phyloP scores from a whole-genome alignment of 2,329 filamentous ascomycete genomes.

The Fusarium solani-melongenae region DNA sequence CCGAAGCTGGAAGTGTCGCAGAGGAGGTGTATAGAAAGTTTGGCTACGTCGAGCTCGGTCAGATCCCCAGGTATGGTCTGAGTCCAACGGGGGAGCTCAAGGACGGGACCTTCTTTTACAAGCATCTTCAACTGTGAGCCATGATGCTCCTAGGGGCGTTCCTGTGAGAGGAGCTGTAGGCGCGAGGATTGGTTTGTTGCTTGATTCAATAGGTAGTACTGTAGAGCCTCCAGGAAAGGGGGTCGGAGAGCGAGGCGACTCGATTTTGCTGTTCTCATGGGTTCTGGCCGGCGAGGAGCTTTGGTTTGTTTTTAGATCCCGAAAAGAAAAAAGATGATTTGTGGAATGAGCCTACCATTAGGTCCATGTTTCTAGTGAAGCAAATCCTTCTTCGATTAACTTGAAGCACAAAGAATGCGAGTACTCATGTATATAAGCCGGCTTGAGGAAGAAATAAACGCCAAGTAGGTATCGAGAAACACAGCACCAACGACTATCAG shows the following conservation, averaged over 20 bases:
- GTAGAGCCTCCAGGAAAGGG: conserved; percentile 29
- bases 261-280: conserved; percentile 34
- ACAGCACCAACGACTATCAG: neutral
- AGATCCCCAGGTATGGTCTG: conserved; percentile 64
- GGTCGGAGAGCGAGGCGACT: conserved; percentile 42
- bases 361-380: neutral
- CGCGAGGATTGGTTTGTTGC: neutral
- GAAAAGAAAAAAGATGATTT: conserved; percentile 16
- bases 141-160: neutral
- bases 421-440: neutral
- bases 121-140: conserved; percentile 55
- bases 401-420: neutral
- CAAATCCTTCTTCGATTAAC: neutral
- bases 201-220: conserved; percentile 7
- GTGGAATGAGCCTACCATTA: neutral
- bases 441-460: neutral
- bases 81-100: conserved; percentile 61
- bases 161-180: neutral
- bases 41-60: conserved; percentile 67
- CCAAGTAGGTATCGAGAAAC: neutral
- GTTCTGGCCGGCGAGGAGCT: conserved; percentile 34
- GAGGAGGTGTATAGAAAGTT: conserved; percentile 65
- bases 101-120: conserved; percentile 69
- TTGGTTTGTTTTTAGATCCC: conserved; percentile 33
- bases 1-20: conserved; percentile 62